Evolutionary conservation across 495 filamentous ascomycete genomes (phyloP).

Genomic region (Penicillium canariense): DNA sequence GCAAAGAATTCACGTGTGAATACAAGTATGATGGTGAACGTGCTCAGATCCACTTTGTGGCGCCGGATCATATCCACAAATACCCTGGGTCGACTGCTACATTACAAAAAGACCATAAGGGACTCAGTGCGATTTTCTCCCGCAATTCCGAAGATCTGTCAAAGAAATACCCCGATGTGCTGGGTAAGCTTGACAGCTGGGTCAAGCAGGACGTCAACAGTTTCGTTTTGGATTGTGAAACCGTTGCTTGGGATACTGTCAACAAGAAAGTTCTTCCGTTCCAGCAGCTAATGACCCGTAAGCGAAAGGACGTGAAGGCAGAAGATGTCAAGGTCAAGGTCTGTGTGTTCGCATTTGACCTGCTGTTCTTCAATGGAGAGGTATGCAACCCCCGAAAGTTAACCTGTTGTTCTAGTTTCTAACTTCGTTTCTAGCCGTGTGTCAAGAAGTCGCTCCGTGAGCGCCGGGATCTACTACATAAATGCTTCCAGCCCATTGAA

Average conservation of each 20-base stretch:
- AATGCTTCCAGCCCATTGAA: slow-evolving; percentile 71
- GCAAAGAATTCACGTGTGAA: slow-evolving; percentile 94
- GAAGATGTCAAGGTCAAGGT: slow-evolving; percentile 97
- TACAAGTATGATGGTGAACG: slow-evolving; percentile 98
- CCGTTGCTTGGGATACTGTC: slow-evolving; percentile 91
- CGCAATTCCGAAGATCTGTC: slow-evolving; percentile 94
- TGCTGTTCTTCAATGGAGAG: slow-evolving; percentile 92
- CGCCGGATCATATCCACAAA: slow-evolving; percentile 70
- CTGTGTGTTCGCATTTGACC: slow-evolving; percentile 95
- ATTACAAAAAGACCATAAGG: slow-evolving; percentile 53
- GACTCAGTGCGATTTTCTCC: slow-evolving; percentile 88
- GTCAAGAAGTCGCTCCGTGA: slow-evolving; percentile 86
- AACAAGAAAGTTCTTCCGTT: slow-evolving; percentile 96
- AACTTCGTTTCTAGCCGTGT: slow-evolving; percentile 49
- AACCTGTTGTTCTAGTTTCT: slow-evolving; percentile 3
- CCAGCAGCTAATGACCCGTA: slow-evolving; percentile 96
- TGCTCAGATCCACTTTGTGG: slow-evolving; percentile 95
- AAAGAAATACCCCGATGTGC: slow-evolving; percentile 95
- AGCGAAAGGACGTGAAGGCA: slow-evolving; percentile 95
- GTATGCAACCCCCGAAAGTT: slow-evolving; percentile 31
- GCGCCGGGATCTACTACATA: slow-evolving; percentile 71
- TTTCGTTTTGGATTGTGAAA: slow-evolving; percentile 97
- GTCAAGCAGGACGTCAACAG: slow-evolving; percentile 85
- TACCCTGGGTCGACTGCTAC: slow-evolving; percentile 50
- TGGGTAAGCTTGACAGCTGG: slow-evolving; percentile 83